Percentiles rank a stretch among this genome's conserved stretches.
phyloP scores from a whole-genome alignment of 140 eudicot species.

The Bidens hawaiensis region DNA sequence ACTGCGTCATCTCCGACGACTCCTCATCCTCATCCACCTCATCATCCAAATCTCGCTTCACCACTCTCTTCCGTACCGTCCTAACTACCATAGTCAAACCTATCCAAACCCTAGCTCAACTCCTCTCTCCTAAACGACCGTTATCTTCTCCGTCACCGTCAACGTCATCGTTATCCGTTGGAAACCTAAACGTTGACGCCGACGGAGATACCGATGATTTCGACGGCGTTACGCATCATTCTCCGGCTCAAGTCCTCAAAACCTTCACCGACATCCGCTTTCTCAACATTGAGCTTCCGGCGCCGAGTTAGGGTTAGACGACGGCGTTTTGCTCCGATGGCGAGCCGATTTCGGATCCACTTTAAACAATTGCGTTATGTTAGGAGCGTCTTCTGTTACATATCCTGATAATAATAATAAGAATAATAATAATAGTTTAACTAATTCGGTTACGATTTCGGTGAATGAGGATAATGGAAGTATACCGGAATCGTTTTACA shows the following conservation, averaged over 20 bases:
- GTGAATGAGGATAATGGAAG: constrained; percentile 47
- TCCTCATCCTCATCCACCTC: constrained; percentile 23
- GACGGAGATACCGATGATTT: constrained; percentile 34
- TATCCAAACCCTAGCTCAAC: constrained; percentile 46
- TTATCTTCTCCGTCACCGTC: background rate
- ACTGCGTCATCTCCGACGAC: constrained; percentile 73
- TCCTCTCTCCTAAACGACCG: constrained; percentile 30
- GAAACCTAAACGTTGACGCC: too few species aligned
- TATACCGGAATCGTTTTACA: constrained; percentile 54
- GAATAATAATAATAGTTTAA: too few species aligned
- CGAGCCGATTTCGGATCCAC: constrained; percentile 63
- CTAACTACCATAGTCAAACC: constrained; percentile 43
- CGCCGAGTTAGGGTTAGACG: constrained; percentile 51
- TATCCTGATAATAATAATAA: constrained; percentile 1
- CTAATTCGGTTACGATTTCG: too few species aligned
- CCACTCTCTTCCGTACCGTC: constrained; percentile 32
- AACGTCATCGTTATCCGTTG: constrained; percentile 7
- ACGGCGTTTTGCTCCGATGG: constrained; percentile 51
- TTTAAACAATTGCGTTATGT: constrained; percentile 51
- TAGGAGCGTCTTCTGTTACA: constrained; percentile 51
- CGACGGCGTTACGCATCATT: constrained; percentile 45
- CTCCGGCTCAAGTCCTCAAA: constrained; percentile 47
- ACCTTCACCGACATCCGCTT: constrained; percentile 39
- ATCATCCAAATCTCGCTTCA: constrained; percentile 34
- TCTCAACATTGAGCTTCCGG: constrained; percentile 51